Evolutionary conservation across 352 stramenopile species (phyloP), one percentile per base, ranked within the genome.

Genomic region (Phytophthora brassicae): DNA sequence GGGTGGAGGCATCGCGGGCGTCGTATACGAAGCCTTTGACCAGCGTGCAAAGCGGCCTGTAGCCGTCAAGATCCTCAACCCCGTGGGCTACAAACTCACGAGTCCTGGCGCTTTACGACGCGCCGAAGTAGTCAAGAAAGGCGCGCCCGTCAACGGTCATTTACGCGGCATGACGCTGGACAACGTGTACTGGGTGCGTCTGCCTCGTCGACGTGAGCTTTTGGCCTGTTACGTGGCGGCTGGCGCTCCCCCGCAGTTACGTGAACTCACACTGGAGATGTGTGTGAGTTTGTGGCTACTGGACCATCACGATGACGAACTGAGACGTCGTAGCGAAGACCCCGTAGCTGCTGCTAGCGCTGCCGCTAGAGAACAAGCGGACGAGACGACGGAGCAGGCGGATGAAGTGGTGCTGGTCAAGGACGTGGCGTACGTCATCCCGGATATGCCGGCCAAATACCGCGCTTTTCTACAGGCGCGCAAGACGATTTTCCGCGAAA

Each of bases 51-150:
- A 92, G 61, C 78, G 84, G 14, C 81, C 88, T 33, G 84, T 98
- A 23, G 95, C 96, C 28, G 94, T 99, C 51, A 99, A 99, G 77
- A 98, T 98, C 58, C 74, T 99, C 17, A 98, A 99, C 67, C 95
- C 96, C 8, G 94, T 98, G 35, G 92, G 94, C 56, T 98, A 98
- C 71, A 95, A 97, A 50, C 81, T 98, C 36, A 74, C 90, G 20
- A 79, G 84, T 20, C 68, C 85, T 0, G 78, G 84, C 14, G 70
- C 79, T 14, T 64, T 98, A 14, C 74, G 86, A 6, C 82, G 88
- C 31, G 92, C 75, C 39, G 90, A 98, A 38, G 79, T 98, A 36
- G 76, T 98, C n/a, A 84, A 88, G 44, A 72, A 75, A 20, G 84
- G 84, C 16, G 68, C 71, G 6, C 82, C 84, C 0, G 59, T 89